Evolutionary conservation across 2,329 filamentous ascomycete genomes (phyloP).

Genomic region (Colletotrichum liaoningense): DNA sequence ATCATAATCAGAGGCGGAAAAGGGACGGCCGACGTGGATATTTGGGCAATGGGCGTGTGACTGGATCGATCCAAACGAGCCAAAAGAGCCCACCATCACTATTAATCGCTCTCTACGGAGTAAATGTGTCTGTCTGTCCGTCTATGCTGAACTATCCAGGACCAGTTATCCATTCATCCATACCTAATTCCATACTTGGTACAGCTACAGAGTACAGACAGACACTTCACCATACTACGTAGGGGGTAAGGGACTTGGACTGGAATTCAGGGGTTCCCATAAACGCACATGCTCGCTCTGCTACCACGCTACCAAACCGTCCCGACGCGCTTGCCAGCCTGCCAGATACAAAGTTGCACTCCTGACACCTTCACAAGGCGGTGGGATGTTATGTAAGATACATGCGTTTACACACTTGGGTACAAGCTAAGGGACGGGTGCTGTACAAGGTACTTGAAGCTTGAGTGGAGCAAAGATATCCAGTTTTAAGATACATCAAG

Average conservation of each 20-base stretch:
- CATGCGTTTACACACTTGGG: neutral
- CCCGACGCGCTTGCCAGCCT: conserved; percentile 20
- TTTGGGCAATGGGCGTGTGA: neutral
- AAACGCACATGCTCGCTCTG: conserved; percentile 27
- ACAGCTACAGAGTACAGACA: neutral
- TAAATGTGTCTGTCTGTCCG: no score
- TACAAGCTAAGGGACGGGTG: neutral
- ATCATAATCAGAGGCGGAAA: conserved; percentile 22
- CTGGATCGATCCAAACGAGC: conserved; percentile 23
- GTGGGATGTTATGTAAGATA: neutral
- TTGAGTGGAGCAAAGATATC: neutral
- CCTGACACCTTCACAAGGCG: neutral
- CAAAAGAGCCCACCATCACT: conserved; percentile 4
- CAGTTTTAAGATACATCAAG: no score
- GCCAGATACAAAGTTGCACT: neutral
- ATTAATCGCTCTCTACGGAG: neutral
- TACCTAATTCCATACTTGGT: no score
- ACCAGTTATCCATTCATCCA: neutral
- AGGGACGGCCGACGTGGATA: neutral
- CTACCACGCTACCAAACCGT: conserved; percentile 11
- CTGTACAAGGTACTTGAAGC: neutral
- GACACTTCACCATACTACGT: neutral
- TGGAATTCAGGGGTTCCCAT: conserved; percentile 34
- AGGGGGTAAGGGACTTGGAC: neutral
- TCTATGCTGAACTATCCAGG: neutral